Base-by-base conservation (phyloP, 139 green algal species). In the Picochlorum sp. region DNA sequence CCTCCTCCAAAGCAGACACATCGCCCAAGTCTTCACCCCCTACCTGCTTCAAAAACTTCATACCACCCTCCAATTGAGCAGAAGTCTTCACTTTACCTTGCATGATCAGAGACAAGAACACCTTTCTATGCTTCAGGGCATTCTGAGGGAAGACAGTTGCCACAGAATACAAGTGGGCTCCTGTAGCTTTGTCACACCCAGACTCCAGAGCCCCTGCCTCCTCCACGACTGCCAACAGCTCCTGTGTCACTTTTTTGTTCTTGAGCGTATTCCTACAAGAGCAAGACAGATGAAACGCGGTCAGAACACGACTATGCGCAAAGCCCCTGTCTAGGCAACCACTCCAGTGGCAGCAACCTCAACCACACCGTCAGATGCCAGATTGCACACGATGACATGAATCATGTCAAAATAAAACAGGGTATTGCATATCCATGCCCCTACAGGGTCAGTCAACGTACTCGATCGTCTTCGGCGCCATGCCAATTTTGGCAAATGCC, bases 141-240 rank as follows among this genome's bases (percentile, higher is more conserved):
- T 94, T 92, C 8, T 72, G 65, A 6, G 90, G 90, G 62, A 78
- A 91, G 85, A 90, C 95, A 70, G 71, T 82, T 4, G 88, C 84
- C 2, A 85, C 69, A 10, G 76, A 83, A 69, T 94, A 90, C 0
- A 96, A 63, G n/a, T 94, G 76, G 20, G 83, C 85, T 41, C 89
- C 89, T 20, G 81, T 69, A 0, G 70, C 9, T 69, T 94, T 95
- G 8, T 75, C 28, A 63, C 85, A 91, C 7, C 88, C 89, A 20
- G 16, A 9, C 11, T 51, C 61, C 15, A 67, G 63, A 5, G 75
- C 73, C 37, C 78, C 83, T 6, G 83, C 85, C 62, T 92, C 85
- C 13, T 80, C 75, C 24, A 95, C 84, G 31, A 93, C 62, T 23
- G 88, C 80, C 20, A 84, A 60, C 24, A 96, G 67, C 4, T 71